Conservation (phyloP, 768 basidiomycete genomes). For the Pleurotus djamor region DNA sequence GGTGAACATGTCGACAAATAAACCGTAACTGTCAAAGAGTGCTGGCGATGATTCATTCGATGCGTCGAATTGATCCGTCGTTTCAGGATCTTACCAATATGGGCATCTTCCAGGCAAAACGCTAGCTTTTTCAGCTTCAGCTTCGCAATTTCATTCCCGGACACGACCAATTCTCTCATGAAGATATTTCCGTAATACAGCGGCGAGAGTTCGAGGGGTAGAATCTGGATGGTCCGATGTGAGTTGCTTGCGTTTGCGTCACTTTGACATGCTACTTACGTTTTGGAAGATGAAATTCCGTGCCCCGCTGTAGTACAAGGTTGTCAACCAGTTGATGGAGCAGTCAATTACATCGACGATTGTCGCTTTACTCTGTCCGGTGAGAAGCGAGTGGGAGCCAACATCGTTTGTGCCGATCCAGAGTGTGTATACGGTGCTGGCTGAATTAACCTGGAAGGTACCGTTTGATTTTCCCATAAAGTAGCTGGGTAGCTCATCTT, state of each 20-base stretch:
- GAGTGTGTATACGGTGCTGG: slow-evolving; percentile 58
- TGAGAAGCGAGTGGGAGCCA: slow-evolving; percentile 50
- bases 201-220: slow-evolving; percentile 34
- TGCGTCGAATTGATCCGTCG: no score
- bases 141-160: slow-evolving; percentile 50
- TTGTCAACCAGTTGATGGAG: slow-evolving; percentile 58
- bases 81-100: slow-evolving; percentile 31
- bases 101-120: slow-evolving; percentile 31
- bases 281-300: slow-evolving; percentile 72
- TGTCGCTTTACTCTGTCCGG: slow-evolving; percentile 50
- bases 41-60: slow-evolving; percentile 16
- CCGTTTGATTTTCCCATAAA: slow-evolving; percentile 40
- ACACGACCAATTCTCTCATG: slow-evolving; percentile 44
- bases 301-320: slow-evolving; percentile 54
- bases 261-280: slow-evolving; percentile 28
- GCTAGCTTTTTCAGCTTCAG: slow-evolving; percentile 43
- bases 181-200: slow-evolving; percentile 32
- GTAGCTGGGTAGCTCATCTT: slow-evolving; percentile 54
- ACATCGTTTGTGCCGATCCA: slow-evolving; percentile 74
- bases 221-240: slow-evolving; percentile 22
- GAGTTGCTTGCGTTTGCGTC: no score
- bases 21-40: slow-evolving; percentile 38
- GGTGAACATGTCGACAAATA: slow-evolving; percentile 38
- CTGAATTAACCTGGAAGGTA: slow-evolving; percentile 32
- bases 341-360: slow-evolving; percentile 59